These are phyloP conservation scores for Nitzschia sp. DNA, from an alignment of 108 stramenopile species.

Conservation along the genomic window DNA sequence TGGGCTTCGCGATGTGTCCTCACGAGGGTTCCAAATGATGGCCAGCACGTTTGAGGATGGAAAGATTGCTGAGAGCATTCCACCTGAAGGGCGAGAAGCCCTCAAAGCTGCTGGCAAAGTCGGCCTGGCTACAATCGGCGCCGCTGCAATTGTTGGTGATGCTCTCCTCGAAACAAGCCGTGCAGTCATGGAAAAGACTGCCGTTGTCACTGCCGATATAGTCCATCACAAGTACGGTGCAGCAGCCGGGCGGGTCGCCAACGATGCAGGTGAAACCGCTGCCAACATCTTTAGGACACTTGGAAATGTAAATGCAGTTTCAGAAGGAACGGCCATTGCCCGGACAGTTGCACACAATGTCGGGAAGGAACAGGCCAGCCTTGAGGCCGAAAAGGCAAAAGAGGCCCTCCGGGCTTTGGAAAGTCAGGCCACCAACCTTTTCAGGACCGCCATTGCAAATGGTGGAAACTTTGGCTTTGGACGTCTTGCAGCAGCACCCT, in stretches of 20 bases:
- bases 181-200: conserved; percentile 26
- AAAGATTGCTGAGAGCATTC: conserved; percentile 6
- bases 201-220: conserved; percentile 35
- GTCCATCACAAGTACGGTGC: conserved; percentile 50
- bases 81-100: conserved; percentile 37
- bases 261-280: conserved; percentile 38
- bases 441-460: conserved; percentile 5
- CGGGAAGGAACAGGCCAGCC: conserved; percentile 32
- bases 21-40: conserved; percentile 19
- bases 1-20: conserved; percentile 20
- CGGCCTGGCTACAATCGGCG: conserved; percentile 48
- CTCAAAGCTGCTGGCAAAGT: conserved; percentile 42
- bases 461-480: conserved; percentile 12
- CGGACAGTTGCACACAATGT: conserved; percentile 32
- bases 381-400: conserved; percentile 28
- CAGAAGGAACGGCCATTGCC: conserved; percentile 6
- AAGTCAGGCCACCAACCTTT: background rate
- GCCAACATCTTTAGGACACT: conserved; percentile 38
- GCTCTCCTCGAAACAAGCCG: conserved; percentile 38
- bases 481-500: too few species aligned
- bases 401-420: conserved; percentile 5
- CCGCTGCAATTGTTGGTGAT: conserved; percentile 47
- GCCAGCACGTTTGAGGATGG: conserved; percentile 26
- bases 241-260: conserved; percentile 40
- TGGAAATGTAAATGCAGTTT: conserved; percentile 28